Percentiles rank a stretch among this genome's conserved stretches.
Conservation (phyloP, 306 rosid species). For the Potentilla sterilis region DNA sequence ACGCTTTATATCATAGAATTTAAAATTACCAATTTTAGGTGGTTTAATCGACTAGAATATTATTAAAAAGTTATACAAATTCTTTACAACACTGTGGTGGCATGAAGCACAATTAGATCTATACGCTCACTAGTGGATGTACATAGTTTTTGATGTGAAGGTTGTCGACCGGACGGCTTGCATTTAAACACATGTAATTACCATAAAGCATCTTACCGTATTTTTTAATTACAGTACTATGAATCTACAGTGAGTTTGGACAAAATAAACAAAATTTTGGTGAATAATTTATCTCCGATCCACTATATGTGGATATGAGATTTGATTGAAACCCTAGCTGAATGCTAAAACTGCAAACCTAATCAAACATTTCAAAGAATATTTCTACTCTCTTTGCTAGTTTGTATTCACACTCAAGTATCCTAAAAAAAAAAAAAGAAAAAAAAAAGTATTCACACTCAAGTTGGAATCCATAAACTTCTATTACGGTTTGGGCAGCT, state of each 20-base stretch:
- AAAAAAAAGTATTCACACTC: slow-evolving; percentile 11
- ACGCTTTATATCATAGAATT: too few relatives aligned
- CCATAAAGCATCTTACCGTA: background rate
- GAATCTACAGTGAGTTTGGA: too few relatives aligned
- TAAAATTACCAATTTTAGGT: too few relatives aligned
- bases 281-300: background rate
- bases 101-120: slow-evolving; percentile 18
- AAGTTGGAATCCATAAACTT: background rate
- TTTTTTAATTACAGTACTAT: background rate
- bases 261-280: background rate
- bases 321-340: slow-evolving; percentile 6
- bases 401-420: slow-evolving; percentile 16
- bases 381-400: slow-evolving; percentile 5
- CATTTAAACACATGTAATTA: background rate
- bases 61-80: too few relatives aligned
- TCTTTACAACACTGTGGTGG: slow-evolving; percentile 1
- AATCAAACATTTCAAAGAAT: slow-evolving; percentile 16
- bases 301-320: too few relatives aligned
- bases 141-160: background rate
- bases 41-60: too few relatives aligned
- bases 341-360: slow-evolving; percentile 16
- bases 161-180: background rate
- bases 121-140: background rate
- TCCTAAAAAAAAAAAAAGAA: too few relatives aligned
- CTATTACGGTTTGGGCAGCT: background rate